Percentiles rank a stretch among this genome's conserved stretches.
Conservation (phyloP, 192 early-diverging fungal species). For the Coemansia sp. region DNA sequence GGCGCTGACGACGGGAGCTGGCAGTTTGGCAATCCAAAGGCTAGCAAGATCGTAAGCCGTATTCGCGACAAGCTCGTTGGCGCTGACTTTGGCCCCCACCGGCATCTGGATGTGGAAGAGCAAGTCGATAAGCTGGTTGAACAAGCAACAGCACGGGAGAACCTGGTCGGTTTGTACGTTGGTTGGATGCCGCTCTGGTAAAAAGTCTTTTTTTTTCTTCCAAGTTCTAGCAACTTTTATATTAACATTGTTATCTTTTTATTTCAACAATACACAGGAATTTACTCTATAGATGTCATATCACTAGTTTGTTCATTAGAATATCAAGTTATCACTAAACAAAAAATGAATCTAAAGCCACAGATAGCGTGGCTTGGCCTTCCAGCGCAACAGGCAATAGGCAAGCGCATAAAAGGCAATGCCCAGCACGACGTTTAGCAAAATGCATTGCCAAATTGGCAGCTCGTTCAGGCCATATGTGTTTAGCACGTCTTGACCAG, state of each 20-base stretch:
- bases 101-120: slow-evolving; percentile 75
- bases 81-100: slow-evolving; percentile 87
- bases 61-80: slow-evolving; percentile 97
- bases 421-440: slow-evolving; percentile 29
- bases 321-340: background rate
- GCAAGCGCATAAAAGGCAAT: slow-evolving; percentile 23
- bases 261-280: background rate
- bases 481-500: slow-evolving; percentile 28
- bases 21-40: slow-evolving; percentile 72
- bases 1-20: slow-evolving; percentile 32
- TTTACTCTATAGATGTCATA: too few relatives aligned
- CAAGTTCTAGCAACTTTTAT: background rate
- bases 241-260: background rate
- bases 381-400: slow-evolving; percentile 38
- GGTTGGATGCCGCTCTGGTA: slow-evolving; percentile 53
- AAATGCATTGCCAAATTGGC: slow-evolving; percentile 24
- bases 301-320: background rate
- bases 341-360: slow-evolving; percentile 25
- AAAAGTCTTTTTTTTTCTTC: background rate
- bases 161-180: slow-evolving; percentile 59
- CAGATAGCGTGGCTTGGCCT: slow-evolving; percentile 42
- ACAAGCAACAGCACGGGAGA: slow-evolving; percentile 91
- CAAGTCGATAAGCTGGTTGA: slow-evolving; percentile 93
- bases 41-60: slow-evolving; percentile 84
- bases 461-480: slow-evolving; percentile 33